Conservation (phyloP, 805 yeast genomes). For the Candida chauliodis region DNA sequence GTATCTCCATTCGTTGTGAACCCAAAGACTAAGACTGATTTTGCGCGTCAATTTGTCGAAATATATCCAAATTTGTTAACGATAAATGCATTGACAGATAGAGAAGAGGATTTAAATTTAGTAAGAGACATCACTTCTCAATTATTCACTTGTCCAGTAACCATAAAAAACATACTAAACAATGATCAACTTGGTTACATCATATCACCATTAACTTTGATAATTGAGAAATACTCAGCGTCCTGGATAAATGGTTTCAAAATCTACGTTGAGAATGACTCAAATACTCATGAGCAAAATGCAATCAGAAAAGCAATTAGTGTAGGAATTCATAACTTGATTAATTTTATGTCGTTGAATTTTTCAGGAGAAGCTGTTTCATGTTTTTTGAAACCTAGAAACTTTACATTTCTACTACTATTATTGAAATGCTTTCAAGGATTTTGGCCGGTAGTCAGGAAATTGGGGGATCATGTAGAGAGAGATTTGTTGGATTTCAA, state of each 20-base stretch:
- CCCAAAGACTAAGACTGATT: conserved; percentile 40
- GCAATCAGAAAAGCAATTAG: conserved; percentile 28
- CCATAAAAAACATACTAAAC: conserved; percentile 38
- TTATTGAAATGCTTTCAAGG: conserved; percentile 58
- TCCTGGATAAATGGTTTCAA: conserved; percentile 30
- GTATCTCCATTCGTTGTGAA: conserved; percentile 57
- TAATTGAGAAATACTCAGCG: conserved; percentile 28
- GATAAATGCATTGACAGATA: conserved; percentile 45
- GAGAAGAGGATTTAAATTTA: conserved; percentile 45
- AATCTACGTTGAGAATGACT: conserved; percentile 22
- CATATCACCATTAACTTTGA: conserved; percentile 42
- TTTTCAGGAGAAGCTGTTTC: conserved; percentile 15
- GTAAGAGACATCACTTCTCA: conserved; percentile 34
- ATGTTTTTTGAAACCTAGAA: conserved; percentile 29
- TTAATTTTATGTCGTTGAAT: conserved; percentile 23
- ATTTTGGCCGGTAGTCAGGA: conserved; percentile 52
- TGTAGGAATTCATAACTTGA: conserved; percentile 28
- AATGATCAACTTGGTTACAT: conserved; percentile 40
- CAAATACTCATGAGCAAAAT: conserved; percentile 10
- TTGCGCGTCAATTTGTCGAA: conserved; percentile 51
- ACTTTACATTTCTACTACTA: conserved; percentile 39
- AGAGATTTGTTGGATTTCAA: conserved; percentile 51
- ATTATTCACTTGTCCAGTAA: conserved; percentile 42
- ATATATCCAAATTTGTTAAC: conserved; percentile 51
- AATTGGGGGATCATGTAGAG: conserved; percentile 67